Evolutionary conservation across 1,284 basidiomycete species (phyloP).

Genomic region (Irpex sp.): DNA sequence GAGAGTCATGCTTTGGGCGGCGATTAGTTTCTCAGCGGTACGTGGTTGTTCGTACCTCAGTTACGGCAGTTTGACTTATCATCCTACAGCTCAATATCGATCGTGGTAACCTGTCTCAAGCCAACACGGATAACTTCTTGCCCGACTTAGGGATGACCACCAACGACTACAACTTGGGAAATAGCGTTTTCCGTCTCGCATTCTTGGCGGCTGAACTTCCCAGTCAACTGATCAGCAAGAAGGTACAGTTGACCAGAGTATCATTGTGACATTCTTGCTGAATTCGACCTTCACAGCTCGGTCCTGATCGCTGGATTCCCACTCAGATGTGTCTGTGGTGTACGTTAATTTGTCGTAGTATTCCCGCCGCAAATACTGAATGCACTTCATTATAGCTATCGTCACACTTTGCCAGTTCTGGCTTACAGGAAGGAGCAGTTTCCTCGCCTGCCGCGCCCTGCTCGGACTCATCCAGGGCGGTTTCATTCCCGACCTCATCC

Average conservation of each 20-base stretch:
- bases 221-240: constrained; percentile 62
- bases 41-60: background rate
- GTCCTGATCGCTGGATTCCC: constrained; percentile 67
- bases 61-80: background rate
- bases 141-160: constrained; percentile 53
- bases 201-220: constrained; percentile 59
- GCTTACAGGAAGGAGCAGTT: constrained; percentile 48
- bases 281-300: constrained; percentile 31
- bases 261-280: background rate
- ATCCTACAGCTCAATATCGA: constrained; percentile 12
- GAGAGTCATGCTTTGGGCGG: constrained; percentile 54
- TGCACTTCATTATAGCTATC: constrained; percentile 32
- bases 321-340: constrained; percentile 40
- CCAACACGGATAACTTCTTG: constrained; percentile 61
- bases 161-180: constrained; percentile 60
- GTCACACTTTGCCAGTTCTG: constrained; percentile 57
- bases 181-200: constrained; percentile 34
- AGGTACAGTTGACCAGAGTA: constrained; percentile 1
- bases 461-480: constrained; percentile 46
- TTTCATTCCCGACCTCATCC: constrained; percentile 54
- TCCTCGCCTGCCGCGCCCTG: constrained; percentile 32
- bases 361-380: too few relatives aligned
- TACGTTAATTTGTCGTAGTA: background rate
- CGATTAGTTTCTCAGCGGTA: constrained; percentile 49
- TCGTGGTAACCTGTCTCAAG: constrained; percentile 32